Evolutionary conservation across 208 protist species (phyloP).

Genomic region (Trichomonas tenax): DNA sequence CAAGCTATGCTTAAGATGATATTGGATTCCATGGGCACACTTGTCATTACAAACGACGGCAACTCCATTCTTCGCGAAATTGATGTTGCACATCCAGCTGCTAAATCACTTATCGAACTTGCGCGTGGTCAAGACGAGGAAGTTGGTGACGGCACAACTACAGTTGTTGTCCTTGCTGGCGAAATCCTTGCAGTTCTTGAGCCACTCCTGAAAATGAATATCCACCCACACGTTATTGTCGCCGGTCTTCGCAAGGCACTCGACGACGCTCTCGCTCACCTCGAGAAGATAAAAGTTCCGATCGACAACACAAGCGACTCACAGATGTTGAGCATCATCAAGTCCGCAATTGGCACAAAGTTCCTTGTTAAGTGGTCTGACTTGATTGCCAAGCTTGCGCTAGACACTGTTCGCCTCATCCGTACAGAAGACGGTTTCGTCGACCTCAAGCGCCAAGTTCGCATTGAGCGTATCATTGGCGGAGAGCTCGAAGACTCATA

Average conservation of each 20-base stretch:
- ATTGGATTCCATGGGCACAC: conserved; percentile 95
- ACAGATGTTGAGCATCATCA: conserved; percentile 39
- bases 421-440: conserved; percentile 24
- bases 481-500: conserved; percentile 85
- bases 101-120: conserved; percentile 98
- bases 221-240: conserved; percentile 65
- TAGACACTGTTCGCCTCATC: conserved; percentile 88
- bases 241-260: conserved; percentile 81
- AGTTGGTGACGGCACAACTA: conserved; percentile 97
- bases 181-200: conserved; percentile 93
- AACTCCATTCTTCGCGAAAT: conserved; percentile 99
- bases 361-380: conserved; percentile 77
- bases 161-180: conserved; percentile 90
- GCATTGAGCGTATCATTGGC: conserved; percentile 93
- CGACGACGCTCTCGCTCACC: conserved; percentile 69
- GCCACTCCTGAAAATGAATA: too few species aligned
- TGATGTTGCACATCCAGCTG: conserved; percentile 96
- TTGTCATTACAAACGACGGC: conserved; percentile 98
- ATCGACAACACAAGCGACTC: conserved; percentile 74
- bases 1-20: conserved; percentile 99
- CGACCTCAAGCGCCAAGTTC: conserved; percentile 60
- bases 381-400: conserved; percentile 86
- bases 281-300: conserved; percentile 66
- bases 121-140: conserved; percentile 72
- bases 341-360: conserved; percentile 68